Evolutionary conservation across 2,329 filamentous ascomycete species (phyloP).

Genomic region (Paracoccidioides brasiliensis): DNA sequence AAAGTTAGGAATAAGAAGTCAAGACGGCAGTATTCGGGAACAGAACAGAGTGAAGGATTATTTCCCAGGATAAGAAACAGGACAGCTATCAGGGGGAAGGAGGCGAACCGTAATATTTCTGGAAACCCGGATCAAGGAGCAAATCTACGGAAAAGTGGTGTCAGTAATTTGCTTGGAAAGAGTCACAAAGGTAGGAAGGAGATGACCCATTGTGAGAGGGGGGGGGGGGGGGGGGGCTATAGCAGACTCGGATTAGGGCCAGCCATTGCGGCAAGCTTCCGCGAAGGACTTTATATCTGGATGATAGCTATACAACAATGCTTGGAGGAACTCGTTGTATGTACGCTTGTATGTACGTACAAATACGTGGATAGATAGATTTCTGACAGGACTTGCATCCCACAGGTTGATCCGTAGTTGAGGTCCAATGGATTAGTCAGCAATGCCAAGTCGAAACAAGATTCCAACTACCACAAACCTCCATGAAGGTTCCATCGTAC

Average conservation of each 20-base stretch:
- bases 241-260: constrained; percentile 37
- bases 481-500: too few species aligned
- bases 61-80: background rate
- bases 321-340: too few species aligned
- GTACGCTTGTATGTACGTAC: too few species aligned
- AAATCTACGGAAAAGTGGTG: constrained; percentile 35
- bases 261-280: constrained; percentile 33
- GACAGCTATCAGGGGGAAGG: constrained; percentile 2
- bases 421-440: background rate
- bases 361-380: too few species aligned
- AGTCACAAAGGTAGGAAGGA: too few species aligned
- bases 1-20: background rate
- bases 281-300: background rate
- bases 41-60: background rate
- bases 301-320: too few species aligned
- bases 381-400: too few species aligned
- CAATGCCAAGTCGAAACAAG: too few species aligned
- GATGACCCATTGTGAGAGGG: background rate
- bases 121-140: constrained; percentile 32
- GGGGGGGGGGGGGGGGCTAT: background rate
- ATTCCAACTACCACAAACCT: too few species aligned
- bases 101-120: constrained; percentile 39
- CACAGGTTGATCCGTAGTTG: too few species aligned
- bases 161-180: constrained; percentile 17
- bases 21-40: too few species aligned